Evolutionary conservation across 176 grass and related monocot species (phyloP), one percentile per base, ranked within the genome.

Genomic region (Oryza meyeriana): DNA sequence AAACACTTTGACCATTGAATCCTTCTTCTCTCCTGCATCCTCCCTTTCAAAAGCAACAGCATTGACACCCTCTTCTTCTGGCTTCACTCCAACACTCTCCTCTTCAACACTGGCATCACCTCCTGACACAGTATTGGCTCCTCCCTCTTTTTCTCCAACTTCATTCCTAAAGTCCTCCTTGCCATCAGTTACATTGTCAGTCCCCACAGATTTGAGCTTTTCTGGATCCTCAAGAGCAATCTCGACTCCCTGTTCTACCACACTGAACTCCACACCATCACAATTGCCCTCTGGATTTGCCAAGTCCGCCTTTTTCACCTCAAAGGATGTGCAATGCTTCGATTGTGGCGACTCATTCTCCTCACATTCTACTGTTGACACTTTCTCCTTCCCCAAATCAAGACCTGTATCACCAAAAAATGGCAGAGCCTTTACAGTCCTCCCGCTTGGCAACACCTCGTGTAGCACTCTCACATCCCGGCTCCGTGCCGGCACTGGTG

Each of bases 381-480:
- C 42, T 62, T 55, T 80, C 44, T 28, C 76, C 70, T 91, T 87
- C 84, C 73, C 71, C 2, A 67, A 28, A 72, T 61, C 66, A 77
- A 41, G 44, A 67, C 13, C 88, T 13, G 73, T 59, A 22, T 67
- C 83, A 8, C 42, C 66, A 72, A 45, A 29, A 71, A 71, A 79
- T 26, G 69, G 44, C 29, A 85, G 77, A 20, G 85, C 64, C 83
- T 72, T 90, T 0, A 83, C 80, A 42, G 93, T 83, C 66, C 82
- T 92, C 30, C 85, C 83, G 77, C 45, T 82, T 8, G 92, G 95
- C 62, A 95, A 74, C 17, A 99, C 82, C 61, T 95, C 96, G 45
- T 95, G 96, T 35, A 95, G 75, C 62, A 99, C 89, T 86, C 88
- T 99, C 20, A 95, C 96, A 24, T 90, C 89, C 40, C 82, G 64